phyloP scores from a whole-genome alignment of 495 filamentous ascomycete species.

The Aspergillus conjunctus region DNA sequence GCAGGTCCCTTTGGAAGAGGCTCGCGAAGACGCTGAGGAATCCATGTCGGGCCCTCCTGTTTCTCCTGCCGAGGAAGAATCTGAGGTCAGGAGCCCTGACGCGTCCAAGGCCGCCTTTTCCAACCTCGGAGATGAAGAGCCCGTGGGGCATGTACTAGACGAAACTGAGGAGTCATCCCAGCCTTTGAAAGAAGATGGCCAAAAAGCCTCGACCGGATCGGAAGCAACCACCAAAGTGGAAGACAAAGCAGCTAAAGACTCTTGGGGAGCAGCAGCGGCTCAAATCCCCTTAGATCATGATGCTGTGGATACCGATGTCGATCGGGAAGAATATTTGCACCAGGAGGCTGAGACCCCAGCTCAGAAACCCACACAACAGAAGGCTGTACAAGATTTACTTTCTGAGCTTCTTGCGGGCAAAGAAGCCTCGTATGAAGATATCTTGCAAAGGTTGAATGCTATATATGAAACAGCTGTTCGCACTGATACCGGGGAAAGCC shows the following conservation, averaged over 20 bases:
- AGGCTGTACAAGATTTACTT: conserved; percentile 69
- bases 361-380: conserved; percentile 32
- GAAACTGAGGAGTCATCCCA: not conserved
- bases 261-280: conserved; percentile 60
- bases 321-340: conserved; percentile 53
- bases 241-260: not conserved
- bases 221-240: not conserved
- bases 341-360: conserved; percentile 3
- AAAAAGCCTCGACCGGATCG: not conserved
- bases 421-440: conserved; percentile 81
- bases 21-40: too few relatives aligned
- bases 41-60: not conserved
- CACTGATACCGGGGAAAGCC: not conserved
- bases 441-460: conserved; percentile 67
- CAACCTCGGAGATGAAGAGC: not conserved
- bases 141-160: not conserved
- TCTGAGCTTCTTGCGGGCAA: conserved; percentile 76
- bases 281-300: conserved; percentile 50
- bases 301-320: conserved; percentile 49
- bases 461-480: conserved; percentile 53
- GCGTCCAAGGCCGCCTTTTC: not conserved
- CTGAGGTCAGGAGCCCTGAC: not conserved
- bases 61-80: not conserved
- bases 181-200: not conserved
- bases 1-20: not conserved